Percentiles rank a stretch among this genome's conserved stretches.
These are phyloP conservation scores for Gonium pectorale DNA, from an alignment of 139 green algal species.

Conservation along the genomic window DNA sequence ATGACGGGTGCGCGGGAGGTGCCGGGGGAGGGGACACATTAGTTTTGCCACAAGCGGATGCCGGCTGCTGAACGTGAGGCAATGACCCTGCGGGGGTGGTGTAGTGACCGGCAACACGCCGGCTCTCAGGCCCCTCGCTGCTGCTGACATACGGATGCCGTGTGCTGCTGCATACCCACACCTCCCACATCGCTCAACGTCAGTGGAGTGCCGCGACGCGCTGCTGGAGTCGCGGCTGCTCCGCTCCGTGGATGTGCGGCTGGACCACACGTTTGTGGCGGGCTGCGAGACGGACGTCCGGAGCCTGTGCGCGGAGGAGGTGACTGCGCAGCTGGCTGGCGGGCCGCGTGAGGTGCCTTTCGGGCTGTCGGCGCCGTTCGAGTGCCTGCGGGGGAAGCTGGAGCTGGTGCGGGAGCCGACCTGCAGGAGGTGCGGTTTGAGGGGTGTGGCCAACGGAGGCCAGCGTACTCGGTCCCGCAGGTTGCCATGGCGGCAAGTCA, in stretches of 20 bases:
- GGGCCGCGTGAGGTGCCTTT: constrained; percentile 2
- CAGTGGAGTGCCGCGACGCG: constrained; percentile 42
- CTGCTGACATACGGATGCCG: too few relatives aligned
- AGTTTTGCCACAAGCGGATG: too few relatives aligned
- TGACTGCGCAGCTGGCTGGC: not conserved
- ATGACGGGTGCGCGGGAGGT: constrained; percentile 23
- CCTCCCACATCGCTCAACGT: not conserved
- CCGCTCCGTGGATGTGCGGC: constrained; percentile 50
- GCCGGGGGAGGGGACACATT: too few relatives aligned
- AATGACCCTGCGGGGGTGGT: too few relatives aligned
- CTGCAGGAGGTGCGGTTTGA: constrained; percentile 41
- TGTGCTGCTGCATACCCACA: not conserved
- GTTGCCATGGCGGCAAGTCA: too few relatives aligned
- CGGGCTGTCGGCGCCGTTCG: constrained; percentile 15
- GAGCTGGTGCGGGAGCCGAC: constrained; percentile 7
- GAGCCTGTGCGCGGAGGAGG: constrained; percentile 32
- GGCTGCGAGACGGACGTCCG: constrained; percentile 33
- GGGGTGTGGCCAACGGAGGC: too few relatives aligned
- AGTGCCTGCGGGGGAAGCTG: constrained; percentile 47
- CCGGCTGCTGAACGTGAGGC: too few relatives aligned
- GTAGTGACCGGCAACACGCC: too few relatives aligned
- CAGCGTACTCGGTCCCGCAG: too few relatives aligned
- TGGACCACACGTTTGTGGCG: constrained; percentile 45
- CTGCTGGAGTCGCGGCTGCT: constrained; percentile 27
- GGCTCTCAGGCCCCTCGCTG: too few relatives aligned